These are phyloP conservation scores for Haplosporangium sp. DNA, from an alignment of 371 early-diverging fungal species.

Conservation along the genomic window DNA sequence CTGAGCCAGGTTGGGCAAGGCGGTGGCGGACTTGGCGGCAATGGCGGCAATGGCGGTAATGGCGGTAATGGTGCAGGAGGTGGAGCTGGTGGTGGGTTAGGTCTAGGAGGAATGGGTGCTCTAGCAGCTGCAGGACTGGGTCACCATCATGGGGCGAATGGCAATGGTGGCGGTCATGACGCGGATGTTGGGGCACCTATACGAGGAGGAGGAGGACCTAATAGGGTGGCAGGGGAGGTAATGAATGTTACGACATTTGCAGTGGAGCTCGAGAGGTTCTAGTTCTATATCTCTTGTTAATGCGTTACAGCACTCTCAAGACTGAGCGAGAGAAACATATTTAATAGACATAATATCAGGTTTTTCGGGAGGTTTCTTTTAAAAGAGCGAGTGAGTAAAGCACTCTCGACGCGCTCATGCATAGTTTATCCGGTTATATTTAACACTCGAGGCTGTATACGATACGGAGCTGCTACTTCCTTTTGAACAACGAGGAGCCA, in stretches of 20 bases:
- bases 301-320: too few relatives aligned
- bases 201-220: conserved; percentile 2
- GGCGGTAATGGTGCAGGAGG: conserved; percentile 13
- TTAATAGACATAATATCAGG: too few relatives aligned
- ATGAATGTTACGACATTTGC: conserved; percentile 55
- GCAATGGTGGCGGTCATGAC: background rate
- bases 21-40: conserved; percentile 9
- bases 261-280: conserved; percentile 43
- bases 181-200: conserved; percentile 1
- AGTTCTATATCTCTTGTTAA: too few relatives aligned
- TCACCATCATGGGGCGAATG: conserved; percentile 1
- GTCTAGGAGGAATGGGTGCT: conserved; percentile 24
- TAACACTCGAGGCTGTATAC: too few relatives aligned
- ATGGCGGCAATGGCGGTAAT: background rate
- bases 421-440: too few relatives aligned
- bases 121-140: conserved; percentile 23
- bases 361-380: too few relatives aligned
- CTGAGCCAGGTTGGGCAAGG: conserved; percentile 42
- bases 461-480: too few relatives aligned
- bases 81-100: background rate
- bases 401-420: too few relatives aligned
- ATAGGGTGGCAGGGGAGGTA: conserved; percentile 35
- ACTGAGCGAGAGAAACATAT: too few relatives aligned
- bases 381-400: too few relatives aligned
- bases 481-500: too few relatives aligned